Evolutionary conservation across 169 alveolate species (phyloP), one percentile per base, ranked within the genome.

Genomic region (Plasmodium gallinaceum): DNA sequence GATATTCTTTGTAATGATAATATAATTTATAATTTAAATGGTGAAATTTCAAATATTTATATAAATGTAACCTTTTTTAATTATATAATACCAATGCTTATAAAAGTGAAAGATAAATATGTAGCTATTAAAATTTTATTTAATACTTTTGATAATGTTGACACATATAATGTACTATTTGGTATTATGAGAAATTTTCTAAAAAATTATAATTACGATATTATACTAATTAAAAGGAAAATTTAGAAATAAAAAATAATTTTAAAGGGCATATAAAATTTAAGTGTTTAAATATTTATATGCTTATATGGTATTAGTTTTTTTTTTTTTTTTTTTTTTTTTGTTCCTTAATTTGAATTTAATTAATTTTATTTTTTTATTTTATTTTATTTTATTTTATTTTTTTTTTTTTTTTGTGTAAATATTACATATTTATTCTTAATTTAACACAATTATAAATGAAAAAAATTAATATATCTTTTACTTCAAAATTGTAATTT

Each of bases 11-110:
- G 32, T 46, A 80, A 80, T 54, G 32, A 18, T 9, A 60, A 43
- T 60, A 54, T 80, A 7, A 54, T 80, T 39, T 54, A 80, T 61
- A 26, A 65, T 16, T 52, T 80, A 16, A 65, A 45, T 43, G 12
- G 51, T 39, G 65, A 65, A 54, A 80, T 80, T 54, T 64, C 9
- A 32, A 66, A 54, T 42, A 48, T 80, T 9, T 61, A 68, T 45
- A 32, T 68, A 71, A 80, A 80, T 68, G 71, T 57, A 8, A 70
- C 83, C 6, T 80, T 80, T 66, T 80, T 80, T 80, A 80, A 80
- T 72, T 80, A 80, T 61, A 68, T 66, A 18, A 80, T 80, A 51
- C 90, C 90, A 7, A 51, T 80, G 80, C n/a, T 80, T n/a, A 80
- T 80, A 39, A 39, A 80, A 68, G 66, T 83, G 18, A 80, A 80